Base-by-base conservation (phyloP, 2,329 filamentous ascomycete species). In the Eutypa lata region DNA sequence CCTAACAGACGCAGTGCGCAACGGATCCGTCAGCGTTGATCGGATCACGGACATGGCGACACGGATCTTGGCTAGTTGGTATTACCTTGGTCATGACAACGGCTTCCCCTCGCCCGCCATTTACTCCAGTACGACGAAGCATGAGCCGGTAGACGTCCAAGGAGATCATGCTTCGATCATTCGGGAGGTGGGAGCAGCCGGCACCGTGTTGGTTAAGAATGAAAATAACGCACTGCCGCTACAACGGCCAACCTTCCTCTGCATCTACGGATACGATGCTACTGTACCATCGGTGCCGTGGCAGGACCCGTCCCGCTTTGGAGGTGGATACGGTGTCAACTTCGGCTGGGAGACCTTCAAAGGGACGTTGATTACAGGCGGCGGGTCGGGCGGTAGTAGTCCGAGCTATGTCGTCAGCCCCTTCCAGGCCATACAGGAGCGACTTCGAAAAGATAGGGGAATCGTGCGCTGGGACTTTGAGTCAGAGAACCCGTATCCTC, bases 191-290 rank as follows among this genome's bases (percentile, higher is more conserved):
- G 77, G 67, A 16, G 67, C 71, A 11, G 70, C 69, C 52, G 87
- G 86, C 19, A 87, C 82, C 11, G 82, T 91, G 16, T 77, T 93
- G 2, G 74, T 93, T 55, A 93, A 92, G 77, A 92, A 92, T 10
- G n/a, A n/a, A n/a, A 31, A 31, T 10, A 10, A 10, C 26, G 26
- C 26, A 5, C 10, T 31, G 10, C 26, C 26, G 26, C 10, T 31
- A 5, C 50, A 54, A 13, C 50, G 50, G 21, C 50, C 55, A 10
- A 53, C 18, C 2, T 57, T 55, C 47, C 50, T 61, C 11, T 54
- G 37, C 47, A 45, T 61, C 18, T 51, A 51, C 18, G 58, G 58
- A 1, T 56, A 59, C 46, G 58, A 78, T 38, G 72, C 76, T n/a
- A 71, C 87, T 2, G 73, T 91, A 5, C 86, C 87, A 2, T 16